Percentiles rank a stretch among this genome's conserved stretches.
These are phyloP conservation scores for Sanghuangporus sanghuang DNA, from an alignment of 1,284 basidiomycete genomes.

Conservation along the genomic window DNA sequence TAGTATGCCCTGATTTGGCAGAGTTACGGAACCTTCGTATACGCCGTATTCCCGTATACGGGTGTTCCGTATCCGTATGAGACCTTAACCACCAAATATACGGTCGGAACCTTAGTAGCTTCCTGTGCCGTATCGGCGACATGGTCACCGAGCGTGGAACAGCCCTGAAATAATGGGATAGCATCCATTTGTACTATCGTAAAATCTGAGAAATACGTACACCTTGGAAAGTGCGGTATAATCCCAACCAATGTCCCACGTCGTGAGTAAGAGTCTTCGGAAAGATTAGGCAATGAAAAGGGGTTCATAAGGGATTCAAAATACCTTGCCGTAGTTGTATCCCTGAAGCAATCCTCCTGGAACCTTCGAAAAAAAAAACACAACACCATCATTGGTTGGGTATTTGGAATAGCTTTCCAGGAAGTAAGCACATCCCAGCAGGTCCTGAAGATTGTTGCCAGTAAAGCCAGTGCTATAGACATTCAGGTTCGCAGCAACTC, in stretches of 20 bases:
- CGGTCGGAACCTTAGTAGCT: conserved; percentile 23
- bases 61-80: too few relatives aligned
- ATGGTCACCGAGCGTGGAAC: conserved; percentile 40
- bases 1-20: too few relatives aligned
- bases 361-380: conserved; percentile 45
- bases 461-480: conserved; percentile 45
- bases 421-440: conserved; percentile 49
- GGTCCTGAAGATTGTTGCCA: conserved; percentile 32
- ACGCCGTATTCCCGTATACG: too few relatives aligned
- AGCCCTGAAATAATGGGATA: conserved; percentile 29
- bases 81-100: too few relatives aligned
- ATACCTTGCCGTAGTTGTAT: conserved; percentile 41
- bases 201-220: not conserved
- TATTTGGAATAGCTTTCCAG: conserved; percentile 34
- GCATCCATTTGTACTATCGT: not conserved
- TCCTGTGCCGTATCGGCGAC: conserved; percentile 50
- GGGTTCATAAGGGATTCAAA: not conserved
- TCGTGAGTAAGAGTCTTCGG: conserved; percentile 49
- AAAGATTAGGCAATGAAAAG: not conserved
- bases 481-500: conserved; percentile 40
- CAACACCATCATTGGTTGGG: conserved; percentile 44
- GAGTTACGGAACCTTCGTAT: too few relatives aligned
- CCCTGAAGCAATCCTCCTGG: conserved; percentile 41
- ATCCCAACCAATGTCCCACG: conserved; percentile 52
- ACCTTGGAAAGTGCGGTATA: conserved; percentile 58